These are phyloP conservation scores for Taiozyma sp. DNA, from an alignment of 1,139 yeast genomes.

Conservation along the genomic window DNA sequence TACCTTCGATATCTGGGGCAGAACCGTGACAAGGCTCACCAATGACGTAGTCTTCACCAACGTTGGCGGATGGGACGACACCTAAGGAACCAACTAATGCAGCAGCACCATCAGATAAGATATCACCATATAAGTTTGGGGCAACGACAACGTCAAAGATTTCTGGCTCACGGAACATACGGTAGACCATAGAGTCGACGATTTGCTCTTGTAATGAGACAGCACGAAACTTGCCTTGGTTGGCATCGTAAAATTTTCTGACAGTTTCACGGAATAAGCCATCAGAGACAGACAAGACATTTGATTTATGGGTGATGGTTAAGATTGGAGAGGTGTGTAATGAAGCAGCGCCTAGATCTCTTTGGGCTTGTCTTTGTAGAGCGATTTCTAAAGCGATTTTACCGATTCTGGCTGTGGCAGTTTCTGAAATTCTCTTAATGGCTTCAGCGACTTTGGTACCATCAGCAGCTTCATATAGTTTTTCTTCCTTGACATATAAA, in stretches of 20 bases:
- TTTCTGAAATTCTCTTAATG: slow-evolving; percentile 89
- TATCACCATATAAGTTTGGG: slow-evolving; percentile 97
- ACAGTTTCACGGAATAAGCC: slow-evolving; percentile 95
- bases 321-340: slow-evolving; percentile 58
- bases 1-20: slow-evolving; percentile 97
- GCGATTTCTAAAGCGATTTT: slow-evolving; percentile 92
- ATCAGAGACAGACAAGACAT: slow-evolving; percentile 87
- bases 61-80: slow-evolving; percentile 97
- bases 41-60: slow-evolving; percentile 91
- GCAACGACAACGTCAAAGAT: slow-evolving; percentile 97
- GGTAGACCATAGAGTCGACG: slow-evolving; percentile 98
- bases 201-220: slow-evolving; percentile 87
- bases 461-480: slow-evolving; percentile 60
- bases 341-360: slow-evolving; percentile 58
- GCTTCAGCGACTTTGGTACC: slow-evolving; percentile 94
- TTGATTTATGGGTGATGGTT: slow-evolving; percentile 95
- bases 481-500: slow-evolving; percentile 91
- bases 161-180: slow-evolving; percentile 97
- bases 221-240: slow-evolving; percentile 49
- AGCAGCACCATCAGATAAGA: slow-evolving; percentile 97
- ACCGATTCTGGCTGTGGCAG: slow-evolving; percentile 82
- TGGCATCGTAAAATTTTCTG: slow-evolving; percentile 67
- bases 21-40: slow-evolving; percentile 99
- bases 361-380: slow-evolving; percentile 77
- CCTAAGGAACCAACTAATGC: slow-evolving; percentile 98